Evolutionary conservation across 164 flowering plant genomes (phyloP), one percentile per base, ranked within the genome.

Genomic region (Umbilicus rupestris): DNA sequence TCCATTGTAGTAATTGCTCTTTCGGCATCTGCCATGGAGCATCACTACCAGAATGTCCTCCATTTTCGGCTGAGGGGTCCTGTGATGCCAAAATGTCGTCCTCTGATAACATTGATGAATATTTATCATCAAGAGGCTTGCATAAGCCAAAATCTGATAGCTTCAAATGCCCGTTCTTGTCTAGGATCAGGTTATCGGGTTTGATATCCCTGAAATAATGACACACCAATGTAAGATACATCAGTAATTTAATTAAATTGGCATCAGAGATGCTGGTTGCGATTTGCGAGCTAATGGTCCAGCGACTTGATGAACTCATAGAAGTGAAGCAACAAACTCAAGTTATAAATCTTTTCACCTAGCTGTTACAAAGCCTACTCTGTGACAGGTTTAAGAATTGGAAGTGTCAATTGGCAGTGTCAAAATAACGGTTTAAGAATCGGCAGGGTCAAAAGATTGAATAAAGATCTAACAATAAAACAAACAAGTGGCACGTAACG

Each of bases 121-220:
- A 87, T 74, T 87, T 88, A 28, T 74, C 78, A 64, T 90, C 96
- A 66, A 93, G 80, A 66, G 98, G 89, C 73, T 93, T 93, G 71
- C 97, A 93, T 78, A 90, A 83, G 52, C 98, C 98, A 79, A 93
- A 93, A 73, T 93, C 98, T 47, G 97, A 93, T 70, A 93, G 97
- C 81, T 93, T 93, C 75, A 93, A 77, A 74, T 93, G 98, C 4
- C 98, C 98, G 74, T 83, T 87, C 75, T 74, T 86, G 74, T 93
- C 97, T 82, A 93, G 72, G 66, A 93, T 80, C 64, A 93, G 84
- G 73, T 93, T 93, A 76, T 93, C 97, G 45, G 98, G 98, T 73
- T 93, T 93, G 60, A 93, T 93, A 75, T 93, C 98, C 82, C 98
- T 93, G 70, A 68, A 78, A 69, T 26, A 26, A 74, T 46, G 73